Conservation (phyloP, 164 flowering plant genomes). For the Tetracentron sinense region DNA sequence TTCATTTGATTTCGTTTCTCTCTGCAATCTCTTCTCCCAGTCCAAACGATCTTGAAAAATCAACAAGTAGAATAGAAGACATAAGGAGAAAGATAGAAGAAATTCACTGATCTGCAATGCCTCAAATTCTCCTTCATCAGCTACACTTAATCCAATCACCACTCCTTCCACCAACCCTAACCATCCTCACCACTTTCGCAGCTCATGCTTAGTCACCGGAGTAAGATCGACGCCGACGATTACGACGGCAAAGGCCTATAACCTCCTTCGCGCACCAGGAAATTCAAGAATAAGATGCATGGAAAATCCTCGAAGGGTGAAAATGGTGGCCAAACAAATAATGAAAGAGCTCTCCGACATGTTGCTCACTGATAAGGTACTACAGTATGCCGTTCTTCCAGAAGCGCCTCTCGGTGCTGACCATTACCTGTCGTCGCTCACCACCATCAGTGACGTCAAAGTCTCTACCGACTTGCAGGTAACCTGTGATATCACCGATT, state of each 20-base stretch:
- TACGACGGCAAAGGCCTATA: not conserved
- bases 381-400: slow-evolving; percentile 76
- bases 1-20: too few species aligned
- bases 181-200: not conserved
- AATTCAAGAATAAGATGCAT: slow-evolving; percentile 46
- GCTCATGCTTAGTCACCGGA: not conserved
- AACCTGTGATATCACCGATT: not conserved
- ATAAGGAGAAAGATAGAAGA: too few species aligned
- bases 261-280: not conserved
- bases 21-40: too few species aligned
- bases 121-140: not conserved
- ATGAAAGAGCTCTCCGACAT: slow-evolving; percentile 78
- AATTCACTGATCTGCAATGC: not conserved
- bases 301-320: slow-evolving; percentile 88
- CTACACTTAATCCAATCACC: not conserved
- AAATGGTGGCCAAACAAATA: slow-evolving; percentile 94
- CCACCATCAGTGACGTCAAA: slow-evolving; percentile 84
- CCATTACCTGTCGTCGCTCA: slow-evolving; percentile 74
- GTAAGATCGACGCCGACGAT: not conserved
- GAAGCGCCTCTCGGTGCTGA: slow-evolving; percentile 93
- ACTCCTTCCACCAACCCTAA: not conserved
- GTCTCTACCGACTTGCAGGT: slow-evolving; percentile 90
- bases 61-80: too few species aligned
- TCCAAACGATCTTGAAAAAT: too few species aligned
- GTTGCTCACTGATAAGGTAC: slow-evolving; percentile 74